Base-by-base conservation (phyloP, 345 rosid genomes). In the Fremontodendron californicum region DNA sequence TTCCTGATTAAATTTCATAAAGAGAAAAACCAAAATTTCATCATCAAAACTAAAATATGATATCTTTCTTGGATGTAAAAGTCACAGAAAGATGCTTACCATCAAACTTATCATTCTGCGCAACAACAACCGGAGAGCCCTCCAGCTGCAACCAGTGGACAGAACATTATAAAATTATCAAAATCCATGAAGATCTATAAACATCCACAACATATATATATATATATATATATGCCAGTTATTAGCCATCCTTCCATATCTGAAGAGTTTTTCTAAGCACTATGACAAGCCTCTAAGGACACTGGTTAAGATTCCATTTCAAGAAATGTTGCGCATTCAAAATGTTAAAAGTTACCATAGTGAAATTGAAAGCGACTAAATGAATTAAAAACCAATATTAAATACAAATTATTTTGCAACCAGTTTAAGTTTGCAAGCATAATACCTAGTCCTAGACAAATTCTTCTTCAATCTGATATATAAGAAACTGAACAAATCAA, bases 71-170 rank as follows among this genome's bases (percentile, higher is more conserved):
- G 19, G 51, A 23, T 55, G 43, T 9, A 21, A 64, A 75, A 63
- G 35, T 35, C 21, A 19, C 2, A 0, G 29, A 63, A 12, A 75
- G 57, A 63, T 35, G 37, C 89, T 87, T 81, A 93, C 99, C 98
- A 80, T 92, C 90, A 82, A 95, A 93, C 78, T 95, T 95, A 61
- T 95, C 98, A 85, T 95, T 95, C 81, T 95, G 97, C 2, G 93
- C 94, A 78, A 82, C 94, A 48, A 95, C 92, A 52, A 90, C 84
- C 0, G 99, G 98, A 12, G 97, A 93, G 62, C 99, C 99, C 80
- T 95, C 98, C 77, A 92, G 96, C 99, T 83, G 92, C 70, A 81
- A 85, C 35, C 75, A 86, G 60, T 6, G 61, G 5, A 71, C 19
- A 21, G 1, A 51, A 71, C 19, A 71, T 71, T 33, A 71, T 35